Percentiles rank a stretch among this genome's conserved stretches.
Conservation (phyloP, 305 asterid species). For the Solanum chacoense region DNA sequence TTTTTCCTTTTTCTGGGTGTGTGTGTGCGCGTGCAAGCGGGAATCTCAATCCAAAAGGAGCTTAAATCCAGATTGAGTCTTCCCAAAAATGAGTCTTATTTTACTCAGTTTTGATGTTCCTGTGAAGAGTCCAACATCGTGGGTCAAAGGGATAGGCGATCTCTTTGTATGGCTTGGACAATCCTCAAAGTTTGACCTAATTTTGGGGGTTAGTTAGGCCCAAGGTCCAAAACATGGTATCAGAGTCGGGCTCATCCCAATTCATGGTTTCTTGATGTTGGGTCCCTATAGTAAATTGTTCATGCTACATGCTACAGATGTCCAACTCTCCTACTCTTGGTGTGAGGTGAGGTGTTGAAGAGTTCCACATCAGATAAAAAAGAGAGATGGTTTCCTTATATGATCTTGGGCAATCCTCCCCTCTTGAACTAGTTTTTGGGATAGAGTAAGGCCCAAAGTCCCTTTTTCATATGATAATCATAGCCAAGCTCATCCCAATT, state of each 20-base stretch:
- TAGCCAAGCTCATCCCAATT: neutral
- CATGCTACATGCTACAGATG: neutral
- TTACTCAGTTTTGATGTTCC: neutral
- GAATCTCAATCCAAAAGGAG: neutral
- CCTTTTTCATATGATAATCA: neutral
- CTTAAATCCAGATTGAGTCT: neutral
- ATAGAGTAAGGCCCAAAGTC: neutral
- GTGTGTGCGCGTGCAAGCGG: neutral
- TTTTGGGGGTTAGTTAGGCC: neutral
- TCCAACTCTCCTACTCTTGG: neutral
- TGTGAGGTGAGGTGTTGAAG: neutral
- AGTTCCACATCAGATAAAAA: neutral
- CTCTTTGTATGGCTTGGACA: neutral
- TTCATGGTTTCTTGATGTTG: neutral
- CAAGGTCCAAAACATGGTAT: neutral
- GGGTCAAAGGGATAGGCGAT: neutral
- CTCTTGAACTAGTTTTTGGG: neutral
- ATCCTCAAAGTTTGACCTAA: neutral
- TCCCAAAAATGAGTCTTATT: neutral
- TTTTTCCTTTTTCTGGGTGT: neutral
- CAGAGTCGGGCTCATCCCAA: neutral
- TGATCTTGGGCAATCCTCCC: neutral
- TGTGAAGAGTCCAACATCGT: neutral
- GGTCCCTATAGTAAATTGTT: neutral
- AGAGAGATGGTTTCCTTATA: neutral